Conservation (phyloP, 257 asterid species). For the Paulownia fortunei region DNA sequence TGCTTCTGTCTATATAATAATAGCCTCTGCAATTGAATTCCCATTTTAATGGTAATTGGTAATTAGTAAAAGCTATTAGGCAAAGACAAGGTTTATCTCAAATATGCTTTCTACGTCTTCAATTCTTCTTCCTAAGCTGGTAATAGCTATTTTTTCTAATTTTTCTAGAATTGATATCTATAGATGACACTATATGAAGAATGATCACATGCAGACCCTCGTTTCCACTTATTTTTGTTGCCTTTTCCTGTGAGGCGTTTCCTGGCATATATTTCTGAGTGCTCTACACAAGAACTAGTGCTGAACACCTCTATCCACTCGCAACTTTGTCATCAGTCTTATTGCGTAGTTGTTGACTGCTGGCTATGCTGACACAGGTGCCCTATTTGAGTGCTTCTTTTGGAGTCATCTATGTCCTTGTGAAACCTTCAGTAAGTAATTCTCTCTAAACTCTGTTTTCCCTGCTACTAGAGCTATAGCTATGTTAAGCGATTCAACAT, state of each 20-base stretch:
- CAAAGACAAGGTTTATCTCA: neutral
- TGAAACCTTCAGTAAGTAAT: conserved; percentile 85
- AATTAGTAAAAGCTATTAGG: neutral
- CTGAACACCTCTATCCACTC: neutral
- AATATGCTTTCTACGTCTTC: too few species aligned
- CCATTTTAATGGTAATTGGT: neutral
- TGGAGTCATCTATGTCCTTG: conserved; percentile 86
- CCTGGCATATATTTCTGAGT: too few species aligned
- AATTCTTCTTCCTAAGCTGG: neutral
- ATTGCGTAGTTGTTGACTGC: conserved; percentile 12
- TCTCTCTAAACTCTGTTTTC: neutral
- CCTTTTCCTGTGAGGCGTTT: neutral
- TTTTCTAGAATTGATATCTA: neutral
- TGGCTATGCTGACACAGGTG: conserved; percentile 56
- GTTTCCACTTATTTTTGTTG: neutral
- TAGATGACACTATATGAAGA: neutral
- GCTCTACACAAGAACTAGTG: neutral
- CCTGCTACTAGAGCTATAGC: neutral
- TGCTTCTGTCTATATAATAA: neutral
- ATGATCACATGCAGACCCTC: neutral
- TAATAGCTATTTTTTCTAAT: neutral
- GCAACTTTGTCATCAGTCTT: neutral
- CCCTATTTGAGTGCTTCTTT: conserved; percentile 86
- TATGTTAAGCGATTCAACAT: neutral
- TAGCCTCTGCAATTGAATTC: too few species aligned